Percentiles rank a stretch among this genome's conserved stretches.
phyloP scores from a whole-genome alignment of 2,329 filamentous ascomycete species.

The Fusarium newnesense region DNA sequence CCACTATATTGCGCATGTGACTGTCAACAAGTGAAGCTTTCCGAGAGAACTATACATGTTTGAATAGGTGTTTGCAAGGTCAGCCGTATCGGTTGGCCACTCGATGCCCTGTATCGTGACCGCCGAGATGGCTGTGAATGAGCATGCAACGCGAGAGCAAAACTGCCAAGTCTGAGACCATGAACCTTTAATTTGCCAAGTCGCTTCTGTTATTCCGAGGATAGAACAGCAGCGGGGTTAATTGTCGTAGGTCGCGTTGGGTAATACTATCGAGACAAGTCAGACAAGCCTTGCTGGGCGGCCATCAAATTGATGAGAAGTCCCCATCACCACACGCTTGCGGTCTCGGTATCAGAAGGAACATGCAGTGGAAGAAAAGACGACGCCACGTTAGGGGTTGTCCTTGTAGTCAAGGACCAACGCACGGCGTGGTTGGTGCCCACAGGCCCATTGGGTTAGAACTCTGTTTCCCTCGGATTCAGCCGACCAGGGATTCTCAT shows the following conservation, averaged over 20 bases:
- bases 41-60: background rate
- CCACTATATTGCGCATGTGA: background rate
- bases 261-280: slow-evolving; percentile 15
- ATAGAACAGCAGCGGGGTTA: background rate
- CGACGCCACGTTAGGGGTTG: slow-evolving; percentile 27
- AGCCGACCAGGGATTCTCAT: slow-evolving; percentile 38
- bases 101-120: background rate
- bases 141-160: background rate
- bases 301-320: slow-evolving; percentile 16
- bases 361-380: slow-evolving; percentile 28
- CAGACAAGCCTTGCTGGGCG: slow-evolving; percentile 19
- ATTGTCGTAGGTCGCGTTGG: slow-evolving; percentile 4
- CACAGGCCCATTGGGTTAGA: slow-evolving; percentile 27
- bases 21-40: background rate
- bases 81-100: background rate
- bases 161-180: slow-evolving; percentile 1
- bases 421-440: slow-evolving; percentile 21
- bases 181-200: background rate
- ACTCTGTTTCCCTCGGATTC: slow-evolving; percentile 25
- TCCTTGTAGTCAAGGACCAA: slow-evolving; percentile 1
- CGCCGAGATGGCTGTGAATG: background rate
- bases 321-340: slow-evolving; percentile 8
- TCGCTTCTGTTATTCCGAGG: background rate
- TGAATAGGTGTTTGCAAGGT: background rate
- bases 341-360: slow-evolving; percentile 7